Evolutionary conservation across 257 asterid genomes (phyloP).

Genomic region (Rehmannia glutinosa): DNA sequence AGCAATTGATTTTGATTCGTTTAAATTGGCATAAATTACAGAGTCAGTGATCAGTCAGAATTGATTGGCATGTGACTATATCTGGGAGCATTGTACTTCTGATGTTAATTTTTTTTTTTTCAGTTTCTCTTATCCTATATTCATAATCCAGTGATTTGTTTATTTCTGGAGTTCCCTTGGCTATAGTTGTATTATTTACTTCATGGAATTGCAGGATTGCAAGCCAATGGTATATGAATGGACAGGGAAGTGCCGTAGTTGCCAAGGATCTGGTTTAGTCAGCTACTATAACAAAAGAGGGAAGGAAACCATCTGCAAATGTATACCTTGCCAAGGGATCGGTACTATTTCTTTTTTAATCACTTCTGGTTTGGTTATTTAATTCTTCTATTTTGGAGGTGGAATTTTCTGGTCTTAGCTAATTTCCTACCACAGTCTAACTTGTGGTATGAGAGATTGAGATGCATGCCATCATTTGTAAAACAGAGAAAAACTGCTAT

Average conservation of each 20-base stretch:
- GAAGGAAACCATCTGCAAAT: constrained; percentile 81
- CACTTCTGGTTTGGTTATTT: neutral
- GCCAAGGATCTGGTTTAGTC: constrained; percentile 88
- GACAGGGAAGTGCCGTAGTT: constrained; percentile 94
- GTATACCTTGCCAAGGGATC: constrained; percentile 90
- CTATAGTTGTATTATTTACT: neutral
- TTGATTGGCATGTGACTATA: neutral
- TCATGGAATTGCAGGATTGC: constrained; percentile 57
- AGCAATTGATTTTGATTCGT: no score
- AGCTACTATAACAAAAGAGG: constrained; percentile 85
- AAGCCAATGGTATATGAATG: constrained; percentile 86
- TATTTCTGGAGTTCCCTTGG: neutral
- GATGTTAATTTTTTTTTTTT: neutral
- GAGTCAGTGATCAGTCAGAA: neutral
- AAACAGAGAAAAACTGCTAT: neutral
- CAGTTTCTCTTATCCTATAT: neutral
- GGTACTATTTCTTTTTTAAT: constrained; percentile 37
- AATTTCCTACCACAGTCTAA: neutral
- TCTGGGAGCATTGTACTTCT: neutral
- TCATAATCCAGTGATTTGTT: neutral
- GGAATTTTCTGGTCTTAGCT: neutral
- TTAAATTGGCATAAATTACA: neutral
- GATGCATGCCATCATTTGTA: neutral
- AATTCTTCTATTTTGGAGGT: neutral
- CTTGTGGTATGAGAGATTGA: neutral